Evolutionary conservation across 176 grass and related monocot species (phyloP).

Genomic region (Aechmea fasciata): DNA sequence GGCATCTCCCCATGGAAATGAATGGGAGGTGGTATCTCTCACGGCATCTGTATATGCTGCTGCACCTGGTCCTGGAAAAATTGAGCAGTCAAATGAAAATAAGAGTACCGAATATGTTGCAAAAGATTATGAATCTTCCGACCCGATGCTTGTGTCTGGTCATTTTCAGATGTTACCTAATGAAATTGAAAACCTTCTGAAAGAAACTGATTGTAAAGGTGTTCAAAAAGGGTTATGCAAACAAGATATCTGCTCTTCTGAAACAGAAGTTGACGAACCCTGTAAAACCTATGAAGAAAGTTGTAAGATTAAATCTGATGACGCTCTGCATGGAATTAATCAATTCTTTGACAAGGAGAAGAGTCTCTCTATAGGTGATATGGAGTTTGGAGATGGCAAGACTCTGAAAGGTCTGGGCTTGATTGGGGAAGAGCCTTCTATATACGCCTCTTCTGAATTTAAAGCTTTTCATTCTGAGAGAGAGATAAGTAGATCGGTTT

Average conservation of each 20-base stretch:
- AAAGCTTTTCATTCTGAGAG: slow-evolving; percentile 12
- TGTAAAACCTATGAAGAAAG: slow-evolving; percentile 3
- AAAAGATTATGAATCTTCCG: slow-evolving; percentile 30
- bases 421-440: slow-evolving; percentile 7
- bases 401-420: not conserved
- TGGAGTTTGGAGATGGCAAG: slow-evolving; percentile 11
- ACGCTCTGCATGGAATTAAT: slow-evolving; percentile 2
- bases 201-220: slow-evolving; percentile 1
- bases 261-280: not conserved
- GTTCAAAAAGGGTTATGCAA: not conserved
- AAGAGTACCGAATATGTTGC: slow-evolving; percentile 34
- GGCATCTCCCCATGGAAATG: slow-evolving; percentile 7
- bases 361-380: not conserved
- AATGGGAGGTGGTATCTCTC: slow-evolving; percentile 85
- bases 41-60: slow-evolving; percentile 48
- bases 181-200: slow-evolving; percentile 7
- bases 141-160: slow-evolving; percentile 45
- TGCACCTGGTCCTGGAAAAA: slow-evolving; percentile 14
- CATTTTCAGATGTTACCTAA: slow-evolving; percentile 14
- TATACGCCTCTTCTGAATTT: slow-evolving; percentile 1
- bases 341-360: slow-evolving; percentile 16
- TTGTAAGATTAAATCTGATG: slow-evolving; percentile 9
- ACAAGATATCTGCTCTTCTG: not conserved
- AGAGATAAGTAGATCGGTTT: not conserved
- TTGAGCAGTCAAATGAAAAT: slow-evolving; percentile 19